Evolutionary conservation across 2,329 filamentous ascomycete genomes (phyloP).

Genomic region (Aspergillus ochraceoroseus): DNA sequence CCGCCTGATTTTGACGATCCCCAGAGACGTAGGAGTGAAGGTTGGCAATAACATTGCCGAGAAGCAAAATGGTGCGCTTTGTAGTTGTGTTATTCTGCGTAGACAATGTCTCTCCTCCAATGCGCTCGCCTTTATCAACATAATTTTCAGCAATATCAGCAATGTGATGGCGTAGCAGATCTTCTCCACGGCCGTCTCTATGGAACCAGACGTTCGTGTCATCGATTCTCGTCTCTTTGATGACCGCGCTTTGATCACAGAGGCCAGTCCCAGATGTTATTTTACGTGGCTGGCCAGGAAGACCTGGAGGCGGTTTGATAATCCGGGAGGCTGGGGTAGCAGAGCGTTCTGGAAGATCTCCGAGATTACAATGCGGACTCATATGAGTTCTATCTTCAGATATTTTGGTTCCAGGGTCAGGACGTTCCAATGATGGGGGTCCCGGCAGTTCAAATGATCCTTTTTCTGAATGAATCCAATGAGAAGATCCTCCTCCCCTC

Average conservation of each 20-base stretch:
- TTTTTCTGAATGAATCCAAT: no score
- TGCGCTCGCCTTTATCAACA: constrained; percentile 12
- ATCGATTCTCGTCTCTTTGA: constrained; percentile 8
- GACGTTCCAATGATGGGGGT: no score
- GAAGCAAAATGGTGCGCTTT: constrained; percentile 19
- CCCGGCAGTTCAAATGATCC: no score
- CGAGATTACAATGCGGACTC: not conserved
- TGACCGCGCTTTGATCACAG: not conserved
- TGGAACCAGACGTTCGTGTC: constrained; percentile 26
- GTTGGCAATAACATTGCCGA: constrained; percentile 24
- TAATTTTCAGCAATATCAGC: constrained; percentile 17
- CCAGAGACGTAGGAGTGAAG: constrained; percentile 19
- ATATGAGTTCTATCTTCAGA: constrained; percentile 1
- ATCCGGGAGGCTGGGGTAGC: not conserved
- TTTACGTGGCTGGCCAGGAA: constrained; percentile 11
- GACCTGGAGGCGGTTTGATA: constrained; percentile 18
- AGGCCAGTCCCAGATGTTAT: not conserved
- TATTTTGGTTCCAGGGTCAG: no score
- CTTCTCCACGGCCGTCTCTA: constrained; percentile 18
- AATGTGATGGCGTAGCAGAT: constrained; percentile 20
- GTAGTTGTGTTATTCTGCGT: constrained; percentile 8
- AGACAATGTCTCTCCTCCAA: constrained; percentile 1
- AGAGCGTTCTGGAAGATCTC: not conserved
- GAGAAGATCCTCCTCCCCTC: no score
- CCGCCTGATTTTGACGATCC: constrained; percentile 7